Evolutionary conservation across 768 basidiomycete species (phyloP), one percentile per base, ranked within the genome.

Genomic region (Cantharellus cinnabarinus): DNA sequence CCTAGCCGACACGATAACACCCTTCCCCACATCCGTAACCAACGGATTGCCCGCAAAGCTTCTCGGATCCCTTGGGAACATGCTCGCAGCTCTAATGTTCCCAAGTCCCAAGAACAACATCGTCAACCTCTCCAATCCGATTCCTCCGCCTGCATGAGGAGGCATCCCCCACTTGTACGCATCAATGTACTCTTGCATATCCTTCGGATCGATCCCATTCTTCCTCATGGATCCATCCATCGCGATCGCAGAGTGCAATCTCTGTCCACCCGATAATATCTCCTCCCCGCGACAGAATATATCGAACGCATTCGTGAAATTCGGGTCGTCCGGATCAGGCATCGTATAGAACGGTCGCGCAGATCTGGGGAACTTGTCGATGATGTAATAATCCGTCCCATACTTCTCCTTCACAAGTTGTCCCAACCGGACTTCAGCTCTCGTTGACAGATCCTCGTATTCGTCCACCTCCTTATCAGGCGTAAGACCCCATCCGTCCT

Each of bases 231-330:
- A 79, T 71, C 87, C 79, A 58, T 74, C 75, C 62, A 97, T 79
- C 56, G 94, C 73, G 7, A 71, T 70, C 3, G 94, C 79, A 64
- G 95, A 89, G 71, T 99, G 94, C 58, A 98, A 82, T 70, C 94
- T 89, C 70, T 99, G 94, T 38, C 93, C 94, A n/a, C 94, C 94
- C 2, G 93, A 95, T 48, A 97, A 77, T 67, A 99, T 97, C 71
- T 99, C 94, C 72, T 99, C 91, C 5, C 94, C 94, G 41, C 94
- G 81, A 91, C 98, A 95, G 79, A 99, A 98, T 73, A 99, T 97
- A 73, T 99, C 94, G 70, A 97, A 99, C 35, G 95, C 97, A 72
- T 98, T 98, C 58, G 94, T 95, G 41, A 94, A 38, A 34, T 38
- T 57, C 4, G 87, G 82, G 71, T 97, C 84, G 62, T 79, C 75